Evolutionary conservation across 495 filamentous ascomycete species (phyloP), one percentile per base, ranked within the genome.

Genomic region (Lepidopterella palustris): DNA sequence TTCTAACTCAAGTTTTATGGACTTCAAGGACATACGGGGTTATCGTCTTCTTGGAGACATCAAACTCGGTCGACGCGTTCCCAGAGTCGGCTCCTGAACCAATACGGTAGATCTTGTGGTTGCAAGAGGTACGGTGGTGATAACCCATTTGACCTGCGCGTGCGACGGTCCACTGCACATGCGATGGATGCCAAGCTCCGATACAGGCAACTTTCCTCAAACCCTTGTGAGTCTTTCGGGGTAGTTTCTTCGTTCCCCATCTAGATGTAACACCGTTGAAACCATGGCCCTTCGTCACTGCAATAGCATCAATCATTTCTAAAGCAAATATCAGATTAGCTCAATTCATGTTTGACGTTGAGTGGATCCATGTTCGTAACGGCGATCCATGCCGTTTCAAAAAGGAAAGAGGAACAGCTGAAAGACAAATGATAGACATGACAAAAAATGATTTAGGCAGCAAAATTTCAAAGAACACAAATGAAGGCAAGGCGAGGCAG

Each of bases 91-190:
- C 79, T 68, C 82, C 93, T 84, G 90, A 91, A 74, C 93, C 95
- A 70, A 99, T 88, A 67, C 95, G 90, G 87, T 97, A 99, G 76
- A 99, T 77, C 86, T 99, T 99, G 88, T 97, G 95, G 87, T 99
- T 99, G 81, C 91, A 89, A 57, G 95, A 97, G 70, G 95, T 97
- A 87, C 95, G 92, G 80, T 99, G 95, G 77, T 99, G 95, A 85
- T 99, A 99, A 83, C 95, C 95, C 79, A 86, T 84, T 82, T 99
- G 95, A 95, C 95, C 95, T 69, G 95, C 95, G 87, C 95, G 95
- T 75, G 93, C 95, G 80, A 99, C 95, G 78, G 95, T 97, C 95
- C 95, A 99, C 85, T 99, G 95, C 82, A 99, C 95, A 89, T 99
- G 95, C 78, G 87, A 90, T 73, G 95, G 95, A 87, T 99, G 95